These are phyloP conservation scores for Ceriops zippeliana DNA, from an alignment of 345 rosid genomes.

Conservation along the genomic window DNA sequence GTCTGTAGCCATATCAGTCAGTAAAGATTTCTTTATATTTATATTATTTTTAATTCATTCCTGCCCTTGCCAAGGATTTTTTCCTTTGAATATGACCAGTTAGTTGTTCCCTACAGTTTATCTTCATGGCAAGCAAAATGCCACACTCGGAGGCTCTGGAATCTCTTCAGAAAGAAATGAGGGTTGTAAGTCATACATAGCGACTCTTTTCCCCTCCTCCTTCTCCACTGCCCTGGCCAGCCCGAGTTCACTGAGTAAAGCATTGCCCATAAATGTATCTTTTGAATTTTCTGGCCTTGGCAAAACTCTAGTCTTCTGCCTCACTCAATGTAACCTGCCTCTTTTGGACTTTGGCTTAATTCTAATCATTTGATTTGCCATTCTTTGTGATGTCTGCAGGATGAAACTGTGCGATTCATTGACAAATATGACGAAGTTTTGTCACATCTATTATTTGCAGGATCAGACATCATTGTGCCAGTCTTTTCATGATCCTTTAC, in stretches of 20 bases:
- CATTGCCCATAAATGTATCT: too few relatives aligned
- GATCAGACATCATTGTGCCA: slow-evolving; percentile 64
- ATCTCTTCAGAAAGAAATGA: slow-evolving; percentile 37
- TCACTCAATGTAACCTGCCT: too few relatives aligned
- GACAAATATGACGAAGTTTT: slow-evolving; percentile 39
- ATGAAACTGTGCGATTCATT: slow-evolving; percentile 41
- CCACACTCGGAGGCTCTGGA: slow-evolving; percentile 28
- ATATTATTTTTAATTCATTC: background rate
- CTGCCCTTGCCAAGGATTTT: slow-evolving; percentile 6
- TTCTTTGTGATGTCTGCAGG: slow-evolving; percentile 31
- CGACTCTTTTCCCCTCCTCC: background rate
- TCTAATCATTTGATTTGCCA: slow-evolving; percentile 12
- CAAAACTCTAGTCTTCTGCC: background rate
- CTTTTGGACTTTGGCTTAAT: background rate
- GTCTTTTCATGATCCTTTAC: slow-evolving; percentile 51
- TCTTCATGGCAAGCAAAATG: slow-evolving; percentile 46
- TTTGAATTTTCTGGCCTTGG: background rate
- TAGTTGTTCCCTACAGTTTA: slow-evolving; percentile 38
- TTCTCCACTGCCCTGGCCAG: background rate
- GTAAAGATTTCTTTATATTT: slow-evolving; percentile 18
- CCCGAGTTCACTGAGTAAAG: too few relatives aligned
- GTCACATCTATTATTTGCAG: slow-evolving; percentile 53
- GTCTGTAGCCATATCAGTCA: slow-evolving; percentile 3
- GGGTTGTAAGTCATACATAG: slow-evolving; percentile 32
- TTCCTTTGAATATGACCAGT: slow-evolving; percentile 6